Evolutionary conservation across 176 grass and related monocot species (phyloP).

Genomic region (Thalia dealbata): DNA sequence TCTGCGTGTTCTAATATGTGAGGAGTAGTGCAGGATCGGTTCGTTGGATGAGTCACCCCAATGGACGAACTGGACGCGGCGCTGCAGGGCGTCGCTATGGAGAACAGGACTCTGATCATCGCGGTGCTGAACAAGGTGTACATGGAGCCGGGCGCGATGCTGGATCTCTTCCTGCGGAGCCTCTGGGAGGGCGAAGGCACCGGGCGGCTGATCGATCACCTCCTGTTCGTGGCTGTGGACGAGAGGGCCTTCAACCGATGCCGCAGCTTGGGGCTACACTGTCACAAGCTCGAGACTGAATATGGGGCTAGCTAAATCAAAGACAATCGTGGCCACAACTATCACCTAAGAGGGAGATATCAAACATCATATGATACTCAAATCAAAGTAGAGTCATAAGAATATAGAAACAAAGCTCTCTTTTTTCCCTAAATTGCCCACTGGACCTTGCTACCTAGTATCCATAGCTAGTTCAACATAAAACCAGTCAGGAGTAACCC

Average conservation of each 20-base stretch:
- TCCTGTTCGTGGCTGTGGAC: slow-evolving; percentile 44
- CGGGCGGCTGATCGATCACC: slow-evolving; percentile 30
- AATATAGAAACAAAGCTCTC: too few relatives aligned
- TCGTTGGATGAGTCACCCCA: background rate
- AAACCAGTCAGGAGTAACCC: too few relatives aligned
- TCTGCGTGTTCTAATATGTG: too few relatives aligned
- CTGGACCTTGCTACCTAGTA: too few relatives aligned
- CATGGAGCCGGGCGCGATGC: slow-evolving; percentile 41
- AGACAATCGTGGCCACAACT: too few relatives aligned
- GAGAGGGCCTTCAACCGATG: slow-evolving; percentile 28
- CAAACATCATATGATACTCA: too few relatives aligned
- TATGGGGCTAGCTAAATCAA: too few relatives aligned
- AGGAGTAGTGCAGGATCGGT: background rate
- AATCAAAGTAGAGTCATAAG: too few relatives aligned
- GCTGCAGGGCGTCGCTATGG: background rate
- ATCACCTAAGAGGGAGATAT: too few relatives aligned
- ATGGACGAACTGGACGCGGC: background rate
- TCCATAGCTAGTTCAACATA: too few relatives aligned
- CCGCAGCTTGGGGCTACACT: slow-evolving; percentile 32
- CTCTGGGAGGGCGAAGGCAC: slow-evolving; percentile 45
- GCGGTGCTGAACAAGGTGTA: background rate
- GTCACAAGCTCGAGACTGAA: slow-evolving; percentile 8
- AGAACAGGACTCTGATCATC: background rate
- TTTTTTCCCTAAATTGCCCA: too few relatives aligned
- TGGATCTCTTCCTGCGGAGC: slow-evolving; percentile 54